Evolutionary conservation across 164 flowering plant genomes (phyloP).

Genomic region (Chimonanthus salicifolius): DNA sequence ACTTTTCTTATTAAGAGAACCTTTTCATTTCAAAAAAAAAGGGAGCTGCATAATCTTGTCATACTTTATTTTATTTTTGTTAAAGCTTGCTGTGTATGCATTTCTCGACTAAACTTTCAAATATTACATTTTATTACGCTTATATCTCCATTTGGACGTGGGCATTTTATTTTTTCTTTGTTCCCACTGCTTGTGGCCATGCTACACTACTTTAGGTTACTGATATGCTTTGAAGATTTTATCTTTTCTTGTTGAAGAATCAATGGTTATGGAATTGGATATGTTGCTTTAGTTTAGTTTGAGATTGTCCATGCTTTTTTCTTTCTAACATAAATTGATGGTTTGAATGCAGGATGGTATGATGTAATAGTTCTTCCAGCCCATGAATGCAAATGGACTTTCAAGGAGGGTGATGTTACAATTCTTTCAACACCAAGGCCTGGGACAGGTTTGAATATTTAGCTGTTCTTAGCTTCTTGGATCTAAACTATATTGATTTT

Average conservation of each 20-base stretch:
- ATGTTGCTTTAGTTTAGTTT: neutral
- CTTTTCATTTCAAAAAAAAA: too few species aligned
- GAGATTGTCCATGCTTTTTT: neutral
- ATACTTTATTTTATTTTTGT: too few species aligned
- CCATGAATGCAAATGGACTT: slow-evolving; percentile 73
- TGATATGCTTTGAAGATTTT: too few species aligned
- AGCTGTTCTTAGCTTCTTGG: neutral
- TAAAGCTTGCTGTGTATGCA: too few species aligned
- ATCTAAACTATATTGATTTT: neutral
- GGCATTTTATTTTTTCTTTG: too few species aligned
- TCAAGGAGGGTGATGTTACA: slow-evolving; percentile 97
- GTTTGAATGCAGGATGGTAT: slow-evolving; percentile 66
- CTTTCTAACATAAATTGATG: neutral
- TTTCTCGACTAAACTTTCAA: too few species aligned
- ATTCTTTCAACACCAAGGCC: slow-evolving; percentile 81
- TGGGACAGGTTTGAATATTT: slow-evolving; percentile 59
- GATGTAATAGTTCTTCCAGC: slow-evolving; percentile 74
- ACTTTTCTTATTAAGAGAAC: too few species aligned
- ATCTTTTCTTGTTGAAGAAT: too few species aligned
- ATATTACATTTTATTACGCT: neutral
- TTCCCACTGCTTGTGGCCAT: too few species aligned
- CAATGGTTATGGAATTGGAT: too few species aligned
- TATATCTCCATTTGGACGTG: neutral
- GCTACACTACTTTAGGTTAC: too few species aligned
- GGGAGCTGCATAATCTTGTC: too few species aligned